Evolutionary conservation across 805 yeast species (phyloP).

Genomic region (Candida chilensis): DNA sequence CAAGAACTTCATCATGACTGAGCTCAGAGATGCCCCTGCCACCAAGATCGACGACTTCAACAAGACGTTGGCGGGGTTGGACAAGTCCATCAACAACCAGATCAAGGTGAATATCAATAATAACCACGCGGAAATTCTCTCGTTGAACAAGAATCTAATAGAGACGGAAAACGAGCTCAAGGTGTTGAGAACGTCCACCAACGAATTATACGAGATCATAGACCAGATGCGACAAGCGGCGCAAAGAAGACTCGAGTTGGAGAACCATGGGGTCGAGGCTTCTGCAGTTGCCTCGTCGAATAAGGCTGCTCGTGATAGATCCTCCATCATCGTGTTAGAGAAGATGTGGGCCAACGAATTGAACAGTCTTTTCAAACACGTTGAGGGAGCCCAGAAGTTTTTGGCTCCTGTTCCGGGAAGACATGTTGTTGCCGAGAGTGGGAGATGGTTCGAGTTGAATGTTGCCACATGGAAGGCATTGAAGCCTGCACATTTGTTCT

Average conservation of each 20-base stretch:
- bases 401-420: constrained; percentile 71
- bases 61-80: constrained; percentile 39
- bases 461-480: constrained; percentile 78
- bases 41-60: constrained; percentile 65
- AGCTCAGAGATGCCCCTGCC: constrained; percentile 59
- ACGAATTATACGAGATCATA: constrained; percentile 51
- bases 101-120: constrained; percentile 50
- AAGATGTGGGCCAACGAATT: constrained; percentile 76
- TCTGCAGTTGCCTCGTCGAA: constrained; percentile 2
- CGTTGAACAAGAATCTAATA: constrained; percentile 50
- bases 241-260: constrained; percentile 41
- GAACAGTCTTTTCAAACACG: constrained; percentile 63
- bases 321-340: constrained; percentile 64
- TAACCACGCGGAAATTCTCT: constrained; percentile 53
- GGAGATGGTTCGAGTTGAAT: constrained; percentile 81
- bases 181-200: constrained; percentile 48
- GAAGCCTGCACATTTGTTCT: constrained; percentile 65
- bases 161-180: constrained; percentile 60
- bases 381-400: constrained; percentile 84
- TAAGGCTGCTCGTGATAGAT: constrained; percentile 41
- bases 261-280: constrained; percentile 8
- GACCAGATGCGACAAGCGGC: constrained; percentile 56
- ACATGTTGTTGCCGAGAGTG: constrained; percentile 71
- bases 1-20: constrained; percentile 6
- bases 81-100: constrained; percentile 41